A percentile compares a stretch with the other conserved stretches of the same genome.
Evolutionary conservation across 306 rosid species (phyloP).

Genomic region (Sindora glabra): DNA sequence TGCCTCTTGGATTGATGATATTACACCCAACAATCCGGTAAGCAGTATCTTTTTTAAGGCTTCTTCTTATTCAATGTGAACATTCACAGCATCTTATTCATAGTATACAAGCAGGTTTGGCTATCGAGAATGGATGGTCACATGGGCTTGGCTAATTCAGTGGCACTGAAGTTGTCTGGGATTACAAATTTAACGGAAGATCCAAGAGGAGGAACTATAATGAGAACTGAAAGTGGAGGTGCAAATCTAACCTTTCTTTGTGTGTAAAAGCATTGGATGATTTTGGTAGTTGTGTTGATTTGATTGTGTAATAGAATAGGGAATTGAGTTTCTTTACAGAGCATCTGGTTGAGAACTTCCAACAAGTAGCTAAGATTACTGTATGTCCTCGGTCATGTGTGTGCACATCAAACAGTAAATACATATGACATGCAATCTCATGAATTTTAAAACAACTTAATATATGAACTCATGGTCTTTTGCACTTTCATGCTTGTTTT

Average conservation of each 20-base stretch:
- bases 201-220: slow-evolving; percentile 69
- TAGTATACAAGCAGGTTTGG: slow-evolving; percentile 53
- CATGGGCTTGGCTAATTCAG: slow-evolving; percentile 75
- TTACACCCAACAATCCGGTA: slow-evolving; percentile 72
- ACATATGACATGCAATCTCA: neutral
- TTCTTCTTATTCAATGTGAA: slow-evolving; percentile 9
- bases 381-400: neutral
- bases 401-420: neutral
- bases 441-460: slow-evolving; percentile 1
- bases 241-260: slow-evolving; percentile 3
- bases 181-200: slow-evolving; percentile 43
- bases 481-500: slow-evolving; percentile 3
- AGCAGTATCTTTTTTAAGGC: slow-evolving; percentile 19
- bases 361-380: neutral
- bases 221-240: slow-evolving; percentile 60
- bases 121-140: slow-evolving; percentile 78
- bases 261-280: neutral
- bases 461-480: neutral
- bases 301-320: neutral
- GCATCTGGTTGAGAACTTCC: neutral
- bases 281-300: neutral
- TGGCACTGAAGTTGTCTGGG: slow-evolving; percentile 59
- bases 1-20: slow-evolving; percentile 72
- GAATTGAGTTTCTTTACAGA: neutral
- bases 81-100: slow-evolving; percentile 8